A percentile compares a stretch with the other conserved stretches of the same genome.
Conservation (phyloP, 768 basidiomycete species). For the Termitomyces sp. region DNA sequence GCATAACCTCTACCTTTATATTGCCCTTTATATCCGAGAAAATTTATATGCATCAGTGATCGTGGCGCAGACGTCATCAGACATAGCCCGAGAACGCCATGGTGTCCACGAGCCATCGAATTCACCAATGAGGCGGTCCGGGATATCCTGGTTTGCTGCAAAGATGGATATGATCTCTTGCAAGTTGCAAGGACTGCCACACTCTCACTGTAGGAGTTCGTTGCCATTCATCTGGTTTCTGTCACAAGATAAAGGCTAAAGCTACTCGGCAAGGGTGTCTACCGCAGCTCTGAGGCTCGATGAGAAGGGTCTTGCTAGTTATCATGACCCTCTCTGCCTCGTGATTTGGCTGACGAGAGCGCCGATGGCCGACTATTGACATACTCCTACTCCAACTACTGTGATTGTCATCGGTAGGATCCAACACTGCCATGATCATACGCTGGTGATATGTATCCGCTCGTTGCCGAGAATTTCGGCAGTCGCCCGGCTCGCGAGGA, state of each 20-base stretch:
- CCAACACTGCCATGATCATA: not conserved
- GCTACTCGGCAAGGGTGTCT: not conserved
- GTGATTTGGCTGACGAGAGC: not conserved
- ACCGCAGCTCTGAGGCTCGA: not conserved
- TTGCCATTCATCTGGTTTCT: not conserved
- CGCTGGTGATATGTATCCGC: not conserved
- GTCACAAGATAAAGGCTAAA: not conserved
- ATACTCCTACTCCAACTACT: not conserved
- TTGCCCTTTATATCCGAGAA: no score
- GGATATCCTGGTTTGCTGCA: not conserved
- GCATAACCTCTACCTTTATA: not conserved
- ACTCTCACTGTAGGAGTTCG: not conserved
- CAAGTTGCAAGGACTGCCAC: not conserved
- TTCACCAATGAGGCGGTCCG: no score
- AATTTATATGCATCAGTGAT: not conserved
- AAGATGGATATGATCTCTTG: not conserved
- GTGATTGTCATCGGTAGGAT: not conserved
- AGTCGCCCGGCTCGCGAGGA: not conserved
- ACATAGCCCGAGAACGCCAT: no score
- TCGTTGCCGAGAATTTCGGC: not conserved
- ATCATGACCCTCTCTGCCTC: not conserved
- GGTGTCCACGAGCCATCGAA: no score
- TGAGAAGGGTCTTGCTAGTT: no score
- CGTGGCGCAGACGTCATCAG: not conserved
- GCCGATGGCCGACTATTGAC: not conserved